phyloP scores from a whole-genome alignment of 352 stramenopile species.

The Pythium diclinum region DNA sequence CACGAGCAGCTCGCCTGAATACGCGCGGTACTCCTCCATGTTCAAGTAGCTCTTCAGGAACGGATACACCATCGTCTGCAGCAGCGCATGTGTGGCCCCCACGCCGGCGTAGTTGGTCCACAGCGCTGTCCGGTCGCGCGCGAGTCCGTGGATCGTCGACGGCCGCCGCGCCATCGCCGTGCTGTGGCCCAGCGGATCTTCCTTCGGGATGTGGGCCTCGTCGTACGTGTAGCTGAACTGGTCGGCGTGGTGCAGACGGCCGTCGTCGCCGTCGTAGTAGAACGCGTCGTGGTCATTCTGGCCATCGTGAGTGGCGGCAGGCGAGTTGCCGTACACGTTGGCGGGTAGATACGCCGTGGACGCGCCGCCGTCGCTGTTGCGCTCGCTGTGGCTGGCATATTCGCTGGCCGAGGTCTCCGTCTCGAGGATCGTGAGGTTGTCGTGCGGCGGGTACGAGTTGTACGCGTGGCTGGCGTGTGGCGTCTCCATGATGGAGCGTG shows the following conservation, averaged over 20 bases:
- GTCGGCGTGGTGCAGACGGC: background rate
- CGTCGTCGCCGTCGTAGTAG: slow-evolving; percentile 20
- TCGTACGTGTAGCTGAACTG: slow-evolving; percentile 4
- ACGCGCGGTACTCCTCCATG: slow-evolving; percentile 61
- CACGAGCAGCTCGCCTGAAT: slow-evolving; percentile 49
- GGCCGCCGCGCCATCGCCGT: background rate
- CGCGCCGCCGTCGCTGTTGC: slow-evolving; percentile 22
- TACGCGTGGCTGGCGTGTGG: background rate
- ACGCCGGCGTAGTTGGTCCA: slow-evolving; percentile 55
- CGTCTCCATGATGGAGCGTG: slow-evolving; percentile 1
- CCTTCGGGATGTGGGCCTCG: slow-evolving; percentile 19
- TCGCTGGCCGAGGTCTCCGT: slow-evolving; percentile 28
- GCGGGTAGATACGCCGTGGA: slow-evolving; percentile 29
- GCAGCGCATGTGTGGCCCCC: slow-evolving; percentile 48
- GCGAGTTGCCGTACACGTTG: slow-evolving; percentile 21
- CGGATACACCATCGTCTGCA: slow-evolving; percentile 56
- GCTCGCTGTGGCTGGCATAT: slow-evolving; percentile 18
- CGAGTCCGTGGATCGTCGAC: slow-evolving; percentile 26
- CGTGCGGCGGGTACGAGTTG: background rate
- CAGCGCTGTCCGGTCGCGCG: slow-evolving; percentile 39
- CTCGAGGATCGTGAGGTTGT: slow-evolving; percentile 35
- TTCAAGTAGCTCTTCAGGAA: slow-evolving; percentile 77
- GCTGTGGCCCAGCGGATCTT: slow-evolving; percentile 15
- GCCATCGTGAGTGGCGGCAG: slow-evolving; percentile 11
- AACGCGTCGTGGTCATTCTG: slow-evolving; percentile 14